Evolutionary conservation across 257 asterid genomes (phyloP).

Genomic region (Solanum ossicruentum): DNA sequence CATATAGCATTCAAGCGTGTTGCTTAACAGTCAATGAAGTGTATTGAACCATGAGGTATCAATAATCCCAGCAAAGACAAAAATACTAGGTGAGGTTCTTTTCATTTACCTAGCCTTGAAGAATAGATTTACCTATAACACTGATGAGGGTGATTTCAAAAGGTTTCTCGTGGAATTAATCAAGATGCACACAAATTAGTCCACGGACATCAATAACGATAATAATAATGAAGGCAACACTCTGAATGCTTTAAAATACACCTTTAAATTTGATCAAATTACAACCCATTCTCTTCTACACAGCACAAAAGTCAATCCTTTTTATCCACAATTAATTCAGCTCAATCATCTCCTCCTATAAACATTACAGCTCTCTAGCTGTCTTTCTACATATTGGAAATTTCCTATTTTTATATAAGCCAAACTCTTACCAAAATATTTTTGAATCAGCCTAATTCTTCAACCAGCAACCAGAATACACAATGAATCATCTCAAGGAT

Average conservation of each 20-base stretch:
- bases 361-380: too few species aligned
- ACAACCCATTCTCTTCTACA: neutral
- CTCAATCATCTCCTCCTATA: neutral
- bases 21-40: neutral
- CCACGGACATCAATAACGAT: neutral
- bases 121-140: neutral
- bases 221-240: neutral
- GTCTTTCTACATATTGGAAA: neutral
- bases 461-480: neutral
- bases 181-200: neutral
- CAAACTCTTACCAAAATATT: neutral
- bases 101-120: fast-evolving
- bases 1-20: neutral
- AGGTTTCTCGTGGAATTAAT: neutral
- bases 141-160: fast-evolving
- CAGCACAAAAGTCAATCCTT: neutral
- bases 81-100: neutral
- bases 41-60: fast-evolving
- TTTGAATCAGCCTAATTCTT: neutral
- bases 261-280: neutral
- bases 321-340: neutral
- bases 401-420: neutral
- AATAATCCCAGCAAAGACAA: neutral
- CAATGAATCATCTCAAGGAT: neutral
- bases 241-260: neutral